Evolutionary conservation across 495 filamentous ascomycete genomes (phyloP).

Genomic region (Staphylotrichum longicolle): DNA sequence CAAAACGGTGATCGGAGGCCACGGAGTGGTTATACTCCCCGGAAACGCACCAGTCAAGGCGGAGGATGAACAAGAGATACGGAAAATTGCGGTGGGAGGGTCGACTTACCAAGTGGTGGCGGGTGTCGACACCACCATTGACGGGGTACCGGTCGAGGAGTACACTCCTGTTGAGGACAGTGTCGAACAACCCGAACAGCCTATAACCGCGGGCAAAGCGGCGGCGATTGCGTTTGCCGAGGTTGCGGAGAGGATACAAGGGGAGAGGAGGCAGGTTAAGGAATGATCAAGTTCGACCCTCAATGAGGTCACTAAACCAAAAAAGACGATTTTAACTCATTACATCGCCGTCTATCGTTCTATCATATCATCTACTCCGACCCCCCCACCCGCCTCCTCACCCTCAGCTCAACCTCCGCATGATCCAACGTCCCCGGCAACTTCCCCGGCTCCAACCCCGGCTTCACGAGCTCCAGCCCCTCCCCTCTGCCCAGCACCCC

Average conservation of each 20-base stretch:
- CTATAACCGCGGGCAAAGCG: not conserved
- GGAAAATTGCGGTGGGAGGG: not conserved
- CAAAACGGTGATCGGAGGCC: not conserved
- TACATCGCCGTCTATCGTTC: no score
- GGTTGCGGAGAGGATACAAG: not conserved
- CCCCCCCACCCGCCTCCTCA: no score
- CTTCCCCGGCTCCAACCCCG: no score
- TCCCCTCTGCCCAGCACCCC: no score
- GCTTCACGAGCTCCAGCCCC: no score
- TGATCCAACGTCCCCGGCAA: no score
- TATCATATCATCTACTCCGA: no score
- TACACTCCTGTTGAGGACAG: not conserved
- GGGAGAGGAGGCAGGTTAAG: not conserved
- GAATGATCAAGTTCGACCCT: no score
- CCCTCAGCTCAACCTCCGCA: no score
- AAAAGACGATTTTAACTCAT: no score
- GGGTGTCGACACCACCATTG: not conserved
- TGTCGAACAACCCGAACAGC: not conserved
- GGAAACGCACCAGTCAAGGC: not conserved
- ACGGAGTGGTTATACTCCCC: not conserved
- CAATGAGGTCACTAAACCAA: no score
- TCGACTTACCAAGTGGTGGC: not conserved
- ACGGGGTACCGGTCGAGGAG: not conserved
- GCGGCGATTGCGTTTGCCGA: conserved; percentile 4
- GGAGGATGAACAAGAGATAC: not conserved